A percentile compares a stretch with the other conserved stretches of the same genome.
These are phyloP conservation scores for Candida berthetii DNA, from an alignment of 805 yeast genomes.

Conservation along the genomic window DNA sequence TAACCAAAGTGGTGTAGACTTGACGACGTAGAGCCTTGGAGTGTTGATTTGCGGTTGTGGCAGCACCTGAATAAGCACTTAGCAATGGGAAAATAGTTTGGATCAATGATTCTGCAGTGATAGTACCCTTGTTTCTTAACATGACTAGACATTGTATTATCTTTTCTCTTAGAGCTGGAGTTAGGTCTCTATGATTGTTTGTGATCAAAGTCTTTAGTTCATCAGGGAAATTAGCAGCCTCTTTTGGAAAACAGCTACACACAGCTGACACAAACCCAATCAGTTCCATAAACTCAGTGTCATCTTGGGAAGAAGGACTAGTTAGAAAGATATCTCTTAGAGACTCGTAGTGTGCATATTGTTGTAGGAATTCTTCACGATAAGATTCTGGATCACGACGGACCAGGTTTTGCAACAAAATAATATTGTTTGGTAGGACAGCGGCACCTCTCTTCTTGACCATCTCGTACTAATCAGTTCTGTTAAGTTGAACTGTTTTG, in stretches of 20 bases:
- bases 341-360: constrained; percentile 88
- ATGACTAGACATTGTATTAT: constrained; percentile 84
- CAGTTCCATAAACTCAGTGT: constrained; percentile 58
- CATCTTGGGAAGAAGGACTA: constrained; percentile 51
- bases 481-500: neutral
- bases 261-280: constrained; percentile 92
- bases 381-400: constrained; percentile 93
- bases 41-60: constrained; percentile 43
- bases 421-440: constrained; percentile 85
- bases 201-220: constrained; percentile 66
- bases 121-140: constrained; percentile 80
- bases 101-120: constrained; percentile 73
- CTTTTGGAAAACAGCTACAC: constrained; percentile 83
- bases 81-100: constrained; percentile 87
- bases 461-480: no score
- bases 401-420: constrained; percentile 84
- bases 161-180: constrained; percentile 86
- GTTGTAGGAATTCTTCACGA: constrained; percentile 89
- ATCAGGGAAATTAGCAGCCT: constrained; percentile 77
- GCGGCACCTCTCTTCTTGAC: constrained; percentile 89
- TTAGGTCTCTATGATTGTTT: constrained; percentile 73
- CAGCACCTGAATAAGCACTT: constrained; percentile 52
- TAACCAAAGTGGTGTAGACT: constrained; percentile 72
- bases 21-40: constrained; percentile 81
- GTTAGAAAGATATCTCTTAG: constrained; percentile 79